A percentile compares a stretch with the other conserved stretches of the same genome.
Conservation (phyloP, 257 asterid species). For the Nicotiana knightiana region DNA sequence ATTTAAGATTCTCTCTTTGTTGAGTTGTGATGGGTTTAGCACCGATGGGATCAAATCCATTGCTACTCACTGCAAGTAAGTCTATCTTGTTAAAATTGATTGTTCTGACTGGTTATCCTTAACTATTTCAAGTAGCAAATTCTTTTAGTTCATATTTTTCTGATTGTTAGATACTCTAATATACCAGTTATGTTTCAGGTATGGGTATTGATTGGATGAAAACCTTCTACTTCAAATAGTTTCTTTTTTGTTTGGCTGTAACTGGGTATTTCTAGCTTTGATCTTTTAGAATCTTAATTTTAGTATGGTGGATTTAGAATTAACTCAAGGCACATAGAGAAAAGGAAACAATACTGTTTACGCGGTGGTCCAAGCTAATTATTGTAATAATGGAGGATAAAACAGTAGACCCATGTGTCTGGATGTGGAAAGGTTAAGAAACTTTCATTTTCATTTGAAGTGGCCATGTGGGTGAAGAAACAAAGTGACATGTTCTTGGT, state of each 20-base stretch:
- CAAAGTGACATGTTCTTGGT: not conserved
- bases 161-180: not conserved
- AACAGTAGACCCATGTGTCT: not conserved
- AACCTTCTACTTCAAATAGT: not conserved
- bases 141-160: not conserved
- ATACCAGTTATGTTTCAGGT: not conserved
- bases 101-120: not conserved
- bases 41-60: constrained; percentile 64
- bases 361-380: constrained; percentile 4
- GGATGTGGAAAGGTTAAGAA: constrained; percentile 4
- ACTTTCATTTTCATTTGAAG: not conserved
- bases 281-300: not conserved
- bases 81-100: not conserved
- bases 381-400: constrained; percentile 12
- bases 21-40: constrained; percentile 79
- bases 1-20: constrained; percentile 66
- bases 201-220: not conserved
- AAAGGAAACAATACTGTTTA: not conserved
- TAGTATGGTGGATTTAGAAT: not conserved
- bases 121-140: not conserved
- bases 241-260: not conserved
- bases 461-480: constrained; percentile 2
- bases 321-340: not conserved
- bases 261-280: not conserved
- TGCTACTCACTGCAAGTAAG: constrained; percentile 73